phyloP scores from a whole-genome alignment of 768 basidiomycete species.

The Naematelia aurantialba region DNA sequence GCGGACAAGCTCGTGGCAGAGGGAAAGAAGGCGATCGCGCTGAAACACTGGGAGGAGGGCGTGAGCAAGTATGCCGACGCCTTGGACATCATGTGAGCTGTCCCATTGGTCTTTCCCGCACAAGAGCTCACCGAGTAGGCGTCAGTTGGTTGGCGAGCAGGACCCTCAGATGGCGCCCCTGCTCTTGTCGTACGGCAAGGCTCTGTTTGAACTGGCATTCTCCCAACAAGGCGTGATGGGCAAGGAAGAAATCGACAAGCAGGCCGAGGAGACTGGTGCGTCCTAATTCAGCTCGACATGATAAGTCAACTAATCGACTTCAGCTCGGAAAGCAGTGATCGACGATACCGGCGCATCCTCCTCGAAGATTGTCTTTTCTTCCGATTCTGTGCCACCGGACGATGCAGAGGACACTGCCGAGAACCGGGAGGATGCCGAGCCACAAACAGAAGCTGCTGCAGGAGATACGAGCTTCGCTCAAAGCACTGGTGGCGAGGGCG shows the following conservation, averaged over 20 bases:
- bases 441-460: slow-evolving; percentile 6
- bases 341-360: slow-evolving; percentile 16
- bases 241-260: slow-evolving; percentile 66
- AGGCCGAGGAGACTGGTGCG: slow-evolving; percentile 37
- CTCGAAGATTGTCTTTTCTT: slow-evolving; percentile 11
- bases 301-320: neutral
- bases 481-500: slow-evolving; percentile 17
- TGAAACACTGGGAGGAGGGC: slow-evolving; percentile 48
- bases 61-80: slow-evolving; percentile 47
- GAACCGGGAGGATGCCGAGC: neutral
- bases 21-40: slow-evolving; percentile 47
- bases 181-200: slow-evolving; percentile 87
- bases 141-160: slow-evolving; percentile 62
- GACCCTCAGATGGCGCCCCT: slow-evolving; percentile 79
- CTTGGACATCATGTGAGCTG: slow-evolving; percentile 42
- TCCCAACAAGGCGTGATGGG: slow-evolving; percentile 80
- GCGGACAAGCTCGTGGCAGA: slow-evolving; percentile 41
- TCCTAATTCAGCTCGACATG: neutral
- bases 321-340: slow-evolving; percentile 17
- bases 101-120: neutral
- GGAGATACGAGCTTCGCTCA: slow-evolving; percentile 3
- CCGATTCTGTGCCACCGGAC: slow-evolving; percentile 12
- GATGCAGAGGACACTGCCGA: slow-evolving; percentile 7
- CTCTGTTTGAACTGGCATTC: slow-evolving; percentile 88
- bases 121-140: slow-evolving; percentile 18